phyloP scores from a whole-genome alignment of 805 yeast species.

The Cyberlindnera bimundalis region DNA sequence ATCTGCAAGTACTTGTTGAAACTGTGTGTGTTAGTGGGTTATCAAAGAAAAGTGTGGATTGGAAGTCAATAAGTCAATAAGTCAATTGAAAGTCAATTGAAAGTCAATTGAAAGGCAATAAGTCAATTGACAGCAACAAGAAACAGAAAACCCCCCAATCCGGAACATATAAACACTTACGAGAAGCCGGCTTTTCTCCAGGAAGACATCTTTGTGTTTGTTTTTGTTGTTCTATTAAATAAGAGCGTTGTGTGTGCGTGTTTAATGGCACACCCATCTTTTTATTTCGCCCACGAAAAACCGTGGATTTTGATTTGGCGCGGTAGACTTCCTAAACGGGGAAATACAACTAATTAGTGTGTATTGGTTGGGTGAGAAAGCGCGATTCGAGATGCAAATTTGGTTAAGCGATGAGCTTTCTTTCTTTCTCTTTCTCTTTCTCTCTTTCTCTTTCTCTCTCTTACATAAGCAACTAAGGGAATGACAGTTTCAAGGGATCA shows the following conservation, averaged over 20 bases:
- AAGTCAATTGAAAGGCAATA: background rate
- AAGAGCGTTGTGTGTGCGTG: constrained; percentile 3
- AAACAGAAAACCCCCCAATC: too few species aligned
- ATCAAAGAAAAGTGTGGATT: too few species aligned
- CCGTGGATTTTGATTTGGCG: constrained; percentile 10
- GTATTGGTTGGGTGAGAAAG: background rate
- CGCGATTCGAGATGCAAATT: constrained; percentile 1
- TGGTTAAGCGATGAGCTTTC: constrained; percentile 7
- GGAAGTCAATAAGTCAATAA: too few species aligned
- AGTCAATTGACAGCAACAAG: background rate
- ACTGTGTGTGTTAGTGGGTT: too few species aligned
- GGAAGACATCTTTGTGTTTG: constrained; percentile 47
- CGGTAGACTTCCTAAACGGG: constrained; percentile 22
- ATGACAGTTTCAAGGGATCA: constrained; percentile 67
- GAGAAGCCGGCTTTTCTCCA: constrained; percentile 69
- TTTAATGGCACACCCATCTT: background rate
- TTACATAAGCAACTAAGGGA: too few species aligned
- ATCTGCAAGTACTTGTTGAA: constrained; percentile 87
- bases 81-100: too few species aligned
- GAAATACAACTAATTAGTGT: background rate
- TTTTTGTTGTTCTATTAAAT: too few species aligned
- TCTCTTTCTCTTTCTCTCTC: too few species aligned
- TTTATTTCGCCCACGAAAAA: constrained; percentile 4
- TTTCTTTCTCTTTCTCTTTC: too few species aligned
- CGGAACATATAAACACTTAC: constrained; percentile 34